A percentile compares a stretch with the other conserved stretches of the same genome.
Conservation (phyloP, 306 rosid species). For the Trifolium dubium region DNA sequence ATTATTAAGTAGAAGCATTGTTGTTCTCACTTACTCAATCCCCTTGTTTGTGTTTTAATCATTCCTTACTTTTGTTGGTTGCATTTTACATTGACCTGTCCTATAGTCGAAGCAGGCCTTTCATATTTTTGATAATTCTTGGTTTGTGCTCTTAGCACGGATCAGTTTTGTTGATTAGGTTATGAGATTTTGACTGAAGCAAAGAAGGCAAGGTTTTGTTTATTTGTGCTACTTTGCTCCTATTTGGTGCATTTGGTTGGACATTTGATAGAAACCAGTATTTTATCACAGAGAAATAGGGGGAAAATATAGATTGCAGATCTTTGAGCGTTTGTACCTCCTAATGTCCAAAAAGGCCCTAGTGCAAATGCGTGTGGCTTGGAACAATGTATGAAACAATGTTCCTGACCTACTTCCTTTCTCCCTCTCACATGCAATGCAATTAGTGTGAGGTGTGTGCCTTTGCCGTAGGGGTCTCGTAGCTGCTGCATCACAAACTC, state of each 20-base stretch:
- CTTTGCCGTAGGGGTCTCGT: not conserved
- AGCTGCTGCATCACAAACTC: not conserved
- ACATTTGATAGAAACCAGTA: not conserved
- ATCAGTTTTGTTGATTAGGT: constrained; percentile 11
- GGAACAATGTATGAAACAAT: not conserved
- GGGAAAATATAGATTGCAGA: not conserved
- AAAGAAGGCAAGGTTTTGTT: not conserved
- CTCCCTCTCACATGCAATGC: not conserved
- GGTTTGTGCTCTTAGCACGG: constrained; percentile 4
- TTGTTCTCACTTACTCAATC: constrained; percentile 21
- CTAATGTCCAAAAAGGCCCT: not conserved
- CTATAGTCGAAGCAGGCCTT: constrained; percentile 10
- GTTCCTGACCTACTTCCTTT: constrained; percentile 2
- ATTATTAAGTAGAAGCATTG: constrained; percentile 14
- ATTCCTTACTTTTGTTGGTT: constrained; percentile 14
- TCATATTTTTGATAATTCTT: constrained; percentile 17
- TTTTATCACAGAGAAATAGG: constrained; percentile 8
- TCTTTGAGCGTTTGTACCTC: not conserved
- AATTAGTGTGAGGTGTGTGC: not conserved
- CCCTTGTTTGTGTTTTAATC: not conserved
- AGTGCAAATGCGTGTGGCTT: not conserved
- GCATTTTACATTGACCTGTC: constrained; percentile 12
- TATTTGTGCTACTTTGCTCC: constrained; percentile 9
- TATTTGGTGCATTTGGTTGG: constrained; percentile 24
- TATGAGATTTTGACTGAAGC: constrained; percentile 2